Conservation (phyloP, 345 rosid species). For the Hibiscus mutabilis region DNA sequence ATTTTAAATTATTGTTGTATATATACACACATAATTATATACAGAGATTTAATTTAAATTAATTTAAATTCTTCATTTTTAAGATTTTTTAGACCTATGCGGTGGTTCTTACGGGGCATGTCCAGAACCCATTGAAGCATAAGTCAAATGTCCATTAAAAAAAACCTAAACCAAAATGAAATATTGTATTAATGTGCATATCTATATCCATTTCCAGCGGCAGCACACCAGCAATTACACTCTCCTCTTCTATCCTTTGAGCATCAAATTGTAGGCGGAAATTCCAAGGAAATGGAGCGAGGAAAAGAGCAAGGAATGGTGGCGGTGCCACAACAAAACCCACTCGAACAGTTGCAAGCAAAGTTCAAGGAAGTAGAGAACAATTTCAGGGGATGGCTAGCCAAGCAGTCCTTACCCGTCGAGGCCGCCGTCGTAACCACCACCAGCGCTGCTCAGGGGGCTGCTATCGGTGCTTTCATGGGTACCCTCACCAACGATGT, state of each 20-base stretch:
- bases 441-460: conserved; percentile 73
- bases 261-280: neutral
- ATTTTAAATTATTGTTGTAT: too few relatives aligned
- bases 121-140: too few relatives aligned
- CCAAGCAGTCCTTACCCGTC: conserved; percentile 63
- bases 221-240: neutral
- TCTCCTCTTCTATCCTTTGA: neutral
- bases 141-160: too few relatives aligned
- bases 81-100: too few relatives aligned
- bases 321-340: conserved; percentile 44
- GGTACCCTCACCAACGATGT: conserved; percentile 60
- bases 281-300: conserved; percentile 32
- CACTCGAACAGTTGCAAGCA: conserved; percentile 43
- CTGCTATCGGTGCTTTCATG: conserved; percentile 75
- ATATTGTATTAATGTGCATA: neutral
- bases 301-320: conserved; percentile 37
- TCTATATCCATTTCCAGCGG: neutral
- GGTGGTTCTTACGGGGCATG: too few relatives aligned
- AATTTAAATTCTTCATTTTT: too few relatives aligned
- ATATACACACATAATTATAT: too few relatives aligned
- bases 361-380: conserved; percentile 58
- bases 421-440: conserved; percentile 77
- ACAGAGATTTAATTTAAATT: too few relatives aligned
- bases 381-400: conserved; percentile 65
- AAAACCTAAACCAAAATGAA: too few relatives aligned